Base-by-base conservation (phyloP, 148 eudicot genomes). In the Rhododendron kiyosumense region DNA sequence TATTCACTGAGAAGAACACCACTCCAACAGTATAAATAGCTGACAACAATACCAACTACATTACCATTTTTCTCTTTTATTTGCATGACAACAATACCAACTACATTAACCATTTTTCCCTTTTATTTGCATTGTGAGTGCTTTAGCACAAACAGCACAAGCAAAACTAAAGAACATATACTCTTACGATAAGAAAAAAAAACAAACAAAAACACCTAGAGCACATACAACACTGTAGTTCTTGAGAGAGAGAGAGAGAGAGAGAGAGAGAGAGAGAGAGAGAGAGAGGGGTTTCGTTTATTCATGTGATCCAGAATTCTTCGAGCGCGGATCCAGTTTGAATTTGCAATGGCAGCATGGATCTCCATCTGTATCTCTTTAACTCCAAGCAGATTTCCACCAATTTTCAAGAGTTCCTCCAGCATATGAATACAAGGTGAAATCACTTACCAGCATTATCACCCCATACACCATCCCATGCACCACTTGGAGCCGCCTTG, bases 391-490 rank as follows among this genome's bases (percentile, higher is more conserved):
- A 83, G 77, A 67, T 41, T 45, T 12, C 41, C 20, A 3, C 57
- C 63, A 26, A 84, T 30, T 49, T 83, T 49, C n/a, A 43, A 4
- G n/a, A 63, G 63, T 77, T 69, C 63, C 10, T 71, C 48, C n/a
- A 10, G 45, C 61, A 46, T 24, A 46, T 18, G 26, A 83, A 45
- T 17, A 13, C 18, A 41, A 83, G 52, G n/a, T 9, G 78, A 61
- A n/a, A 79, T 88, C 76, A 90, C 67, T 84, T 86, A 34, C 85
- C 79, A 22, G 84, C 57, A 52, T 89, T 87, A 49, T 85, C 85
- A 20, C 96, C 97, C 98, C 97, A 94, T 34, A 94, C 94, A 59
- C 89, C 91, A 52, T 95, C 98, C 99, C 99, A 95, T 2, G 87
- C 85, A 46, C 94, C 98, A 88, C 90, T 78, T 18, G 94, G 90